phyloP scores from a whole-genome alignment of 2,329 filamentous ascomycete genomes.

The Shiraia bambusicola region DNA sequence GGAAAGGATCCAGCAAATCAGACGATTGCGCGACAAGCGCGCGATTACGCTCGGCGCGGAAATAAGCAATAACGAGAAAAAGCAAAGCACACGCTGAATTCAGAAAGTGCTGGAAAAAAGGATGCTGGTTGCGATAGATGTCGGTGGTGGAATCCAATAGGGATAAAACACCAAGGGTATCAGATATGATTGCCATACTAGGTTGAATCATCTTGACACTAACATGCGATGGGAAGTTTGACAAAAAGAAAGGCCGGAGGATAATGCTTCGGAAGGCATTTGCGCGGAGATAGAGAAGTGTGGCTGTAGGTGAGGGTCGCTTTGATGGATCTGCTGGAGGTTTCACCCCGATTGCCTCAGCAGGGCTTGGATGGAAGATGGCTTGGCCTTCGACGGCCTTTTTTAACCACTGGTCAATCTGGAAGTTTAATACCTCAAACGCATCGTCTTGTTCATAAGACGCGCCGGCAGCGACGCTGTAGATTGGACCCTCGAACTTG shows the following conservation, averaged over 20 bases:
- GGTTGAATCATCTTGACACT: background rate
- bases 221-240: background rate
- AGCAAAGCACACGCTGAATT: background rate
- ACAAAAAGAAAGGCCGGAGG: background rate
- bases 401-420: constrained; percentile 1
- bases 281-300: background rate
- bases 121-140: background rate
- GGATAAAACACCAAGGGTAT: background rate
- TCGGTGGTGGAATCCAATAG: background rate
- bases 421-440: background rate
- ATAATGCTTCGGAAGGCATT: background rate
- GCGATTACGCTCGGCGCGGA: background rate
- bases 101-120: constrained; percentile 1
- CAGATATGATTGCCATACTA: background rate
- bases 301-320: background rate
- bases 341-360: background rate
- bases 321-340: background rate
- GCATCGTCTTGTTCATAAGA: background rate
- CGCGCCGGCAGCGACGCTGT: background rate
- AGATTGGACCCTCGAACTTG: background rate
- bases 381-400: background rate
- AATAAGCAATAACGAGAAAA: background rate
- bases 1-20: background rate
- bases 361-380: background rate
- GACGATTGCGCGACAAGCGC: background rate